A percentile compares a stretch with the other conserved stretches of the same genome.
These are phyloP conservation scores for Suillus bovinus DNA, from an alignment of 768 basidiomycete genomes.

Conservation along the genomic window DNA sequence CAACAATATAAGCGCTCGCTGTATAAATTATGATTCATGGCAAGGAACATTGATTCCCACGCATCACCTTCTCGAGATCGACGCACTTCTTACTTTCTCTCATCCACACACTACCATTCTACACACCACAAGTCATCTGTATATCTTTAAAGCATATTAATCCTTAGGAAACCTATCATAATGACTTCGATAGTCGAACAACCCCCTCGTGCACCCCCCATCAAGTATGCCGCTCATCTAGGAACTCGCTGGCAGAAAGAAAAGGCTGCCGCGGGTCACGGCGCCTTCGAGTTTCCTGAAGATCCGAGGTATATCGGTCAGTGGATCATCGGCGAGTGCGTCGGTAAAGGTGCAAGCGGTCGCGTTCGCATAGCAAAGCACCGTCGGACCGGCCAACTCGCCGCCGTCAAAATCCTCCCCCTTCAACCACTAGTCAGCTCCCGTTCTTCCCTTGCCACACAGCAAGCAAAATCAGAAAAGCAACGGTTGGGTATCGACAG, in stretches of 20 bases:
- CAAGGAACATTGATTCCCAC: too few species aligned
- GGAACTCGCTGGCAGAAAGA: constrained; percentile 90
- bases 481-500: constrained; percentile 85
- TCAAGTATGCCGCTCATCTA: constrained; percentile 65
- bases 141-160: constrained; percentile 2
- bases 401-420: constrained; percentile 95
- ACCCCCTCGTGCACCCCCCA: constrained; percentile 71
- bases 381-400: constrained; percentile 81
- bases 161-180: constrained; percentile 8
- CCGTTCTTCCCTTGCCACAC: constrained; percentile 63
- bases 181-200: constrained; percentile 41
- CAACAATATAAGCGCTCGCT: not conserved
- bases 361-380: constrained; percentile 94
- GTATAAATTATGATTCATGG: not conserved
- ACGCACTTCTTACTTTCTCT: constrained; percentile 2
- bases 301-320: constrained; percentile 89
- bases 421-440: constrained; percentile 76
- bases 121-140: constrained; percentile 17
- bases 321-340: constrained; percentile 91
- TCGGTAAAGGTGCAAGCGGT: constrained; percentile 92
- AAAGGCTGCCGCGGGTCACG: constrained; percentile 74
- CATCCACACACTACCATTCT: constrained; percentile 6
- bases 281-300: constrained; percentile 77
- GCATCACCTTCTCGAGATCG: constrained; percentile 1
- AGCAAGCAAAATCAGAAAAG: constrained; percentile 75